Percentiles rank a stretch among this genome's conserved stretches.
phyloP scores from a whole-genome alignment of 169 alveolate species.

The Eimeria falciformis region DNA sequence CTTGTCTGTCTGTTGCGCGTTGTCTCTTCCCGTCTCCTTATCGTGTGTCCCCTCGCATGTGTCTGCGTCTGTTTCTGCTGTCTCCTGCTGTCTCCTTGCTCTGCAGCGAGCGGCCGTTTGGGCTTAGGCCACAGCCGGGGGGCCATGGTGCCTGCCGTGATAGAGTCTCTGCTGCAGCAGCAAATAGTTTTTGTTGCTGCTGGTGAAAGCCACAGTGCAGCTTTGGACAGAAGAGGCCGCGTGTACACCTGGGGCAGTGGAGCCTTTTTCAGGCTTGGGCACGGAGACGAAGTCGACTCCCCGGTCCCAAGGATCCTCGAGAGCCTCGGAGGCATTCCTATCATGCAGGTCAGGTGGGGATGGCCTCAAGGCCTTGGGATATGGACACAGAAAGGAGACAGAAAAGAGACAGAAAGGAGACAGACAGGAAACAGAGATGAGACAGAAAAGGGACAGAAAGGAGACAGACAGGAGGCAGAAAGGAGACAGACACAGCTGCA shows the following conservation, averaged over 20 bases:
- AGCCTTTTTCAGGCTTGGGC: constrained; percentile 89
- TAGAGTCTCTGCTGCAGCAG: constrained; percentile 66
- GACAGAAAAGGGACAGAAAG: no score
- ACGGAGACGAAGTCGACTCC: constrained; percentile 73
- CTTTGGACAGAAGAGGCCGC: constrained; percentile 87
- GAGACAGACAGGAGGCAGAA: no score
- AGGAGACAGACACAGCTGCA: no score
- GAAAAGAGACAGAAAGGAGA: no score
- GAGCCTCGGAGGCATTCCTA: constrained; percentile 58
- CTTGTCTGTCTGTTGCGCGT: not conserved
- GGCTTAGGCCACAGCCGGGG: constrained; percentile 87
- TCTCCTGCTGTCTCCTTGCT: not conserved
- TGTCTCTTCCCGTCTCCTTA: constrained; percentile 28
- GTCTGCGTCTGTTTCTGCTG: not conserved
- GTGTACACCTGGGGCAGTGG: constrained; percentile 93
- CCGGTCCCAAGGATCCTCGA: constrained; percentile 55
- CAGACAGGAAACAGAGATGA: no score
- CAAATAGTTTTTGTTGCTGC: constrained; percentile 85
- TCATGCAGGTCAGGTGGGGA: constrained; percentile 73
- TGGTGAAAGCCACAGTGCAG: constrained; percentile 92
- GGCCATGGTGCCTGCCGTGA: constrained; percentile 79
- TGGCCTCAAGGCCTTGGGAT: not conserved
- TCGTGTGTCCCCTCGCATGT: constrained; percentile 18
- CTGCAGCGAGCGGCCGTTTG: constrained; percentile 86
- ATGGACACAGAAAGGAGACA: not conserved